Conservation (phyloP, 306 rosid genomes). For the Abrus pulchellus region DNA sequence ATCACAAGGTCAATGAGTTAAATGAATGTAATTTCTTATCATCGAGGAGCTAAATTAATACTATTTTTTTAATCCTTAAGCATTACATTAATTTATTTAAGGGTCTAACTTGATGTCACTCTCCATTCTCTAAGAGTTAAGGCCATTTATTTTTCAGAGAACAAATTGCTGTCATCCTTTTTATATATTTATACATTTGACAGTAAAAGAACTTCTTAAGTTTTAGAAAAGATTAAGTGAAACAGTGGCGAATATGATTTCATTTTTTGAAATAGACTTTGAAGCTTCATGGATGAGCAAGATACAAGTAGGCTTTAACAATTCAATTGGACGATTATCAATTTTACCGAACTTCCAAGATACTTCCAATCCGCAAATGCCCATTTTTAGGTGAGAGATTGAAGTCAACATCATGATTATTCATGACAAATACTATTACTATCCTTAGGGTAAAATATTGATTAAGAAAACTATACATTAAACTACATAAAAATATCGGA, state of each 20-base stretch:
- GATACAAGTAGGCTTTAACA: conserved; percentile 18
- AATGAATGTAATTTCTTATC: not conserved
- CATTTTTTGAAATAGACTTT: not conserved
- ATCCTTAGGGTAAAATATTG: not conserved
- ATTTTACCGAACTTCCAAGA: conserved; percentile 42
- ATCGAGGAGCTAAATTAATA: not conserved
- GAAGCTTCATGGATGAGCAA: conserved; percentile 6
- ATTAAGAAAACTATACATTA: not conserved
- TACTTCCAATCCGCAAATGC: conserved; percentile 24
- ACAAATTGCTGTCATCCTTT: not conserved
- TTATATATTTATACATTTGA: no score
- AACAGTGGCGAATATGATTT: not conserved
- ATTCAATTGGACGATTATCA: conserved; percentile 1
- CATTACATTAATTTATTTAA: not conserved
- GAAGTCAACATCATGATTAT: conserved; percentile 44
- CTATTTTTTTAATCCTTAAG: not conserved
- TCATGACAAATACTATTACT: conserved; percentile 17
- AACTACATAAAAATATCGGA: not conserved
- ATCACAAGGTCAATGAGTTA: not conserved
- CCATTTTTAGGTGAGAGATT: conserved; percentile 38
- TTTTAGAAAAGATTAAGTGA: not conserved
- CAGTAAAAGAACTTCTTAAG: no score
- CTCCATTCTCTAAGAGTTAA: not conserved
- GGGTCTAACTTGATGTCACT: not conserved
- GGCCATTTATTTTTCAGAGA: not conserved